Percentiles rank a stretch among this genome's conserved stretches.
Evolutionary conservation across 306 rosid species (phyloP).

Genomic region (Phaseolus lunatus): DNA sequence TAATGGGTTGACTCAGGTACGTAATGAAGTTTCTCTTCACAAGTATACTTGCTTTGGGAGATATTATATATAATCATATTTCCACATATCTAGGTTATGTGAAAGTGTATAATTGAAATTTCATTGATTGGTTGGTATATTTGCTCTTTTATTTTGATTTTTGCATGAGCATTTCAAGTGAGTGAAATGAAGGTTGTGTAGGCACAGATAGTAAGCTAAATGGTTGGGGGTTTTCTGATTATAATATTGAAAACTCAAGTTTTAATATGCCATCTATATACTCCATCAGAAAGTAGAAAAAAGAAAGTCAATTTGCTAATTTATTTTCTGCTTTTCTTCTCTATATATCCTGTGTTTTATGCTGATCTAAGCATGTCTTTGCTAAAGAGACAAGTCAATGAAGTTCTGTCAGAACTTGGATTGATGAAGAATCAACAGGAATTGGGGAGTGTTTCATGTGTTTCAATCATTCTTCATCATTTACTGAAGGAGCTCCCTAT

Average conservation of each 20-base stretch:
- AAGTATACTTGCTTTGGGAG: slow-evolving; percentile 30
- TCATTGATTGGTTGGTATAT: slow-evolving; percentile 21
- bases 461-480: slow-evolving; percentile 84
- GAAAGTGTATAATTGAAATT: slow-evolving; percentile 13
- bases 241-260: background rate
- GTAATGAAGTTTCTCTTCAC: slow-evolving; percentile 37
- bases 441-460: slow-evolving; percentile 61
- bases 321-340: slow-evolving; percentile 17
- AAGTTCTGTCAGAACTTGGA: slow-evolving; percentile 77
- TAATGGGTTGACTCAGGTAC: slow-evolving; percentile 77
- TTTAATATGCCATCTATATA: too few species aligned
- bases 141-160: slow-evolving; percentile 33
- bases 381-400: slow-evolving; percentile 60
- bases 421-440: slow-evolving; percentile 64
- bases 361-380: slow-evolving; percentile 43
- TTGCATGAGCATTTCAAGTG: slow-evolving; percentile 8
- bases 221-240: slow-evolving; percentile 10
- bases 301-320: slow-evolving; percentile 8
- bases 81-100: slow-evolving; percentile 30
- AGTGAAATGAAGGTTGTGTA: slow-evolving; percentile 11
- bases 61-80: slow-evolving; percentile 25
- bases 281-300: slow-evolving; percentile 4
- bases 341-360: slow-evolving; percentile 8
- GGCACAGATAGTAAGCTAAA: slow-evolving; percentile 34
- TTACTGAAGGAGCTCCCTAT: slow-evolving; percentile 84